Conservation (phyloP, 192 early-diverging fungal genomes). For the Coemansia sp. region DNA sequence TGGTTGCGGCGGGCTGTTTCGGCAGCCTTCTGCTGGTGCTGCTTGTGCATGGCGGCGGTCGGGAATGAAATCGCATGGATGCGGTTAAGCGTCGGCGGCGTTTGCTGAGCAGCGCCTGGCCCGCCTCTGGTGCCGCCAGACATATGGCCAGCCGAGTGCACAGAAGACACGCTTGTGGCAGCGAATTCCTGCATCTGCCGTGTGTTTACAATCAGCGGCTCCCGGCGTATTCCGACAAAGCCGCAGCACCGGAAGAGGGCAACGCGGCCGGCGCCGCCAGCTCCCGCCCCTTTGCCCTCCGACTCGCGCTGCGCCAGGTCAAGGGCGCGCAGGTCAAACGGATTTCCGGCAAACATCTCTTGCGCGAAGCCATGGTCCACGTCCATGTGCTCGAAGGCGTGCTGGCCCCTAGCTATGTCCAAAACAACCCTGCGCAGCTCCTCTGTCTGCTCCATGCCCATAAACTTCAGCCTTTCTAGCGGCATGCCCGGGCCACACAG, state of each 20-base stretch:
- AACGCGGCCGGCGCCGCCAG: slow-evolving; percentile 37
- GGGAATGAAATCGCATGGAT: slow-evolving; percentile 75
- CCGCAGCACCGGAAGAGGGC: slow-evolving; percentile 68
- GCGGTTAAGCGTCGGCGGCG: slow-evolving; percentile 62
- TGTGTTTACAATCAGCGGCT: slow-evolving; percentile 74
- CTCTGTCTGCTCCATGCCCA: slow-evolving; percentile 55
- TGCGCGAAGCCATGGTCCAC: slow-evolving; percentile 61
- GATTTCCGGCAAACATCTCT: slow-evolving; percentile 68
- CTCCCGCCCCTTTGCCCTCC: background rate
- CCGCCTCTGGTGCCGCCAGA: background rate
- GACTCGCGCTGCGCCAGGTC: slow-evolving; percentile 17
- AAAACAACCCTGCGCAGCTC: slow-evolving; percentile 56
- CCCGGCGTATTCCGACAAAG: slow-evolving; percentile 78
- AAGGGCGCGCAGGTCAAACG: slow-evolving; percentile 74
- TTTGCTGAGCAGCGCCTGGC: slow-evolving; percentile 24
- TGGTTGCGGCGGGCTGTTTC: slow-evolving; percentile 65
- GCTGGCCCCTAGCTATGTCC: slow-evolving; percentile 56
- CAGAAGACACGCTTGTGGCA: slow-evolving; percentile 59
- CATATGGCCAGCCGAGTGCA: slow-evolving; percentile 59
- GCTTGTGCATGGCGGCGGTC: slow-evolving; percentile 50
- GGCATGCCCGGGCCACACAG: slow-evolving; percentile 17
- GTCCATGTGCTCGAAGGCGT: slow-evolving; percentile 64
- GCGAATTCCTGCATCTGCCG: slow-evolving; percentile 59
- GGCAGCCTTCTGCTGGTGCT: slow-evolving; percentile 55
- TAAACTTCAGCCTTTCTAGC: slow-evolving; percentile 39